Base-by-base conservation (phyloP, 2,329 filamentous ascomycete genomes). In the Cladosporium oxysporum region DNA sequence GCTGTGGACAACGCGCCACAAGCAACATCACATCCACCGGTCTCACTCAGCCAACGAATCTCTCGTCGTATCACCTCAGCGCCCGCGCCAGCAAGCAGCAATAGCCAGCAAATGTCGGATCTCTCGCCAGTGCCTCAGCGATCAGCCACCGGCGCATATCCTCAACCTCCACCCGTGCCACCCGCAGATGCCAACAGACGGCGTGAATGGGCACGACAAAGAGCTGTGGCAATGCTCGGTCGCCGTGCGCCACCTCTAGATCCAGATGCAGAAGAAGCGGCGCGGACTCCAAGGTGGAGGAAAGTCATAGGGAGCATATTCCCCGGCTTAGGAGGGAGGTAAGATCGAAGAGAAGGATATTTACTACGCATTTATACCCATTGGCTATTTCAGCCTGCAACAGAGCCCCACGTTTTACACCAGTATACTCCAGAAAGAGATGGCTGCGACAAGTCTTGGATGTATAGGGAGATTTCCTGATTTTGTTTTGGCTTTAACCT, bases 191-290 rank as follows among this genome's bases (percentile, higher is more conserved):
- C 53, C 50, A 58, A 1, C 26, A 74, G 77, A 37, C 74, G 80
- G 47, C 71, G 80, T 62, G 80, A 83, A 66, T 82, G 81, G 80
- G 80, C 80, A 5, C 76, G 80, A 5, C 78, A 80, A 66, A 74
- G 81, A 55, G 81, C 81, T 11, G 67, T 81, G n/a, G 72, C 76
- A 11, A 76, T 83, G 71, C 74, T 82, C 5, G 80, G 80, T 8
- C 67, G 69, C 11, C 63, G 68, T 6, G 63, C 66, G 23, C 68
- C 72, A 18, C 71, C 74, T 6, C 61, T 58, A 1, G 72, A 75
- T 66, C 71, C 73, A 6, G 75, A 76, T 18, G 71, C 66, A 6
- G 74, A 75, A 41, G 73, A 76, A 65, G 61, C 64, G 47, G 66
- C 66, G 41, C 59, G 33, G 16, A 72, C 69, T 21, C 69, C 71